Percentiles rank a stretch among this genome's conserved stretches.
phyloP scores from a whole-genome alignment of 176 grass and related monocot genomes.

The Hordeum vulgare region DNA sequence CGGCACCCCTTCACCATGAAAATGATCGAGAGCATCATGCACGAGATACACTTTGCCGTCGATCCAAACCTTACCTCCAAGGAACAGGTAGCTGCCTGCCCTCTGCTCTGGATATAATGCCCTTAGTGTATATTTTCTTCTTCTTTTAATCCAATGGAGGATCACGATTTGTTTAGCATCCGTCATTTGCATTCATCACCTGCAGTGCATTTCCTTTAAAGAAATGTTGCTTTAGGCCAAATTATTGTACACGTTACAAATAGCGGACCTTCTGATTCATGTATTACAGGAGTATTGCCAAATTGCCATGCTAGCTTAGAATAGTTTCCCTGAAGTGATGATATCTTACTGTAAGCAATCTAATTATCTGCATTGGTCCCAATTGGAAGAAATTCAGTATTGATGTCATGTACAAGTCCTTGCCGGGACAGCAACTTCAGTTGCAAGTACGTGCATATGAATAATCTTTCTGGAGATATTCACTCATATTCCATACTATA shows the following conservation, averaged over 20 bases:
- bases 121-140: neutral
- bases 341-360: constrained; percentile 43
- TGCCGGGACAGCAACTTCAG: too few species aligned
- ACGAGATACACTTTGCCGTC: constrained; percentile 70
- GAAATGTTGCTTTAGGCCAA: neutral
- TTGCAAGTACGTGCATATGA: neutral
- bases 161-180: neutral
- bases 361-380: constrained; percentile 36
- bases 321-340: constrained; percentile 48
- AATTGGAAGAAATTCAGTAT: constrained; percentile 45
- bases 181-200: neutral
- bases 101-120: neutral
- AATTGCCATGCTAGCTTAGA: neutral
- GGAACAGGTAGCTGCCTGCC: neutral
- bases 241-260: neutral
- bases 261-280: neutral
- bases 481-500: neutral
- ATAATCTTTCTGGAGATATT: neutral
- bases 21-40: constrained; percentile 94
- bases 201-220: neutral
- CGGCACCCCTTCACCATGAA: constrained; percentile 81
- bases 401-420: neutral
- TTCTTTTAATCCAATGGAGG: neutral
- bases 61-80: constrained; percentile 15
- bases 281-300: neutral